These are phyloP conservation scores for Endothia cerciana DNA, from an alignment of 2,329 filamentous ascomycete genomes.

Conservation along the genomic window DNA sequence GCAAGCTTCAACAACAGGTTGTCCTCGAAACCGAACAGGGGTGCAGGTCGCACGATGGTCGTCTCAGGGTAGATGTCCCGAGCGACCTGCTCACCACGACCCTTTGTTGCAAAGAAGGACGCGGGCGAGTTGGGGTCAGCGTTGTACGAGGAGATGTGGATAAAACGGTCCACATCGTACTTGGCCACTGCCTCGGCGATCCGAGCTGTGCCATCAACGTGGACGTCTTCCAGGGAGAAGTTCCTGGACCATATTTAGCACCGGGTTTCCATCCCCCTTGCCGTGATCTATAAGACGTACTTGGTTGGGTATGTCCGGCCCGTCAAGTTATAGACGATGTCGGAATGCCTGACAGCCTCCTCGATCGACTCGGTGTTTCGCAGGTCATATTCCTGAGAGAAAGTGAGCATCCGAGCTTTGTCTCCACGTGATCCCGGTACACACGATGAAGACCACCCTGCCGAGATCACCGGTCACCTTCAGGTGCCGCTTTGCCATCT, in stretches of 20 bases:
- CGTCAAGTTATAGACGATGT: constrained; percentile 95
- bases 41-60: constrained; percentile 91
- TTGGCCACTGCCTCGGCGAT: constrained; percentile 95
- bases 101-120: constrained; percentile 93
- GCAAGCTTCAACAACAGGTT: constrained; percentile 86
- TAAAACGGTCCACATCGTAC: constrained; percentile 95
- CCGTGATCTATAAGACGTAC: constrained; percentile 49
- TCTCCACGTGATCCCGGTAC: constrained; percentile 33
- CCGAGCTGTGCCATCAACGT: constrained; percentile 88
- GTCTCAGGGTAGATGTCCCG: constrained; percentile 94
- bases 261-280: not conserved
- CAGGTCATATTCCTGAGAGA: constrained; percentile 82
- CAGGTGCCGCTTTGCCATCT: constrained; percentile 96
- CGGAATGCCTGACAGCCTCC: constrained; percentile 93
- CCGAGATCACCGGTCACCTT: constrained; percentile 96
- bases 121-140: constrained; percentile 78
- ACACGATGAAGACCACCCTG: constrained; percentile 81
- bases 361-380: constrained; percentile 95
- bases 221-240: constrained; percentile 89
- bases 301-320: constrained; percentile 96
- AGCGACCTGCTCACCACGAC: constrained; percentile 78
- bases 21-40: constrained; percentile 95
- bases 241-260: constrained; percentile 62
- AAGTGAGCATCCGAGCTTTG: constrained; percentile 28
- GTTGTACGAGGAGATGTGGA: constrained; percentile 96